Conservation (phyloP, 352 stramenopile genomes). For the Globisporangium cystogenes region DNA sequence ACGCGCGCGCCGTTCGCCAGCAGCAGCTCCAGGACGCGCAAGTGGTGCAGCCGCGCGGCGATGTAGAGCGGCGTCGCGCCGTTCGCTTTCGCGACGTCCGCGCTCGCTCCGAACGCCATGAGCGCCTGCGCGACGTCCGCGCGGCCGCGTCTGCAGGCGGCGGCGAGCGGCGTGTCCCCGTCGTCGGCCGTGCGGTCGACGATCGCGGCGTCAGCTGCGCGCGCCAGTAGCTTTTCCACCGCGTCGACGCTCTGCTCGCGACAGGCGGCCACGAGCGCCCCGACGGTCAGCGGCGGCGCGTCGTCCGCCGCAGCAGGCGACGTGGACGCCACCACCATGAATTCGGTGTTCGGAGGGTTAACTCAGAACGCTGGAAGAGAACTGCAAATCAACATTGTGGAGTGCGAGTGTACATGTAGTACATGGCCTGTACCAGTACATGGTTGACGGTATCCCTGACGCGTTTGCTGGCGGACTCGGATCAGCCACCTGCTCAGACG, state of each 20-base stretch:
- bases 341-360: too few species aligned
- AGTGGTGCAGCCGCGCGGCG: neutral
- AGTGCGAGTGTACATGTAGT: too few species aligned
- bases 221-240: neutral
- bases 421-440: too few species aligned
- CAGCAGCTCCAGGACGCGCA: neutral
- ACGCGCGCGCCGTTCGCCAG: neutral
- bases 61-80: conserved; percentile 1
- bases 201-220: neutral
- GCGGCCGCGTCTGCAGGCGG: neutral
- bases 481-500: too few species aligned
- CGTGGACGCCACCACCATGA: too few species aligned
- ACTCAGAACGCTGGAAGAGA: too few species aligned
- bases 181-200: neutral
- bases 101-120: neutral
- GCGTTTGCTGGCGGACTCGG: too few species aligned
- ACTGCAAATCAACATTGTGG: too few species aligned
- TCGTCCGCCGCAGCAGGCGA: too few species aligned
- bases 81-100: neutral
- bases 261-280: neutral
- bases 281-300: too few species aligned
- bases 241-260: neutral
- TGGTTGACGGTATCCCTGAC: too few species aligned
- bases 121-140: neutral
- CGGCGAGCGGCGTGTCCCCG: neutral